Base-by-base conservation (phyloP, 495 filamentous ascomycete genomes). In the Viridothelium virens region DNA sequence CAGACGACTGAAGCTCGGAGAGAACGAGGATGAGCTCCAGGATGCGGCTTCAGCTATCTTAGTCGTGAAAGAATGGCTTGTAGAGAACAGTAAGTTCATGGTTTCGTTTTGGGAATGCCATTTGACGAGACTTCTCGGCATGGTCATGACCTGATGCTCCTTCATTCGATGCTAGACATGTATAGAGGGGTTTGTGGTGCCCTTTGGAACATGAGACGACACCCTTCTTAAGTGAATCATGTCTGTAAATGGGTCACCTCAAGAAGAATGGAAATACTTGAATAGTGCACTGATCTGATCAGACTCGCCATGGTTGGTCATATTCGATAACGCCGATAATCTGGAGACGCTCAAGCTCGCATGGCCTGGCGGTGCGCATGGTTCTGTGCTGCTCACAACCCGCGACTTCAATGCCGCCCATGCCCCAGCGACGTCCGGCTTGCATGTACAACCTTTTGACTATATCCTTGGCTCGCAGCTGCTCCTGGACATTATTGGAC, bases 281-380 rank as follows among this genome's bases (percentile, higher is more conserved):
- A 25, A 1, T 1, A 25, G 25, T 25, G 25, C 25, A 25, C 25
- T 25, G 25, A 53, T 18, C 0, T 16, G 16, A 53, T 18, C 5
- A 53, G 48, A 12, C 5, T 53, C 48, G 48, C 48, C 48, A 59
- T 66, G 34, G 50, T 47, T 69, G 67, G 67, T 63, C 16, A 56
- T 72, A 2, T 72, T 72, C 47, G 70, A 72, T 47, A 72, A 72
- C 62, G 70, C 68, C 16, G 68, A 72, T 41, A 63, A 70, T 46
- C 63, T 70, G 2, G 62, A 66, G 63, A 64, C 61, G 9, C 66
- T 70, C 16, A 61, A 39, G 12, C 50, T 56, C 34, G 67, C 66
- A 39, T 70, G 69, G 69, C 69, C 69, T 16, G 46, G 48, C n/a
- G 66, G 65, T 53, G 63, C 56, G 11, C 37, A 50, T 25, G 69